Evolutionary conservation across 2,329 filamentous ascomycete genomes (phyloP).

Genomic region (Cordyceps militaris): DNA sequence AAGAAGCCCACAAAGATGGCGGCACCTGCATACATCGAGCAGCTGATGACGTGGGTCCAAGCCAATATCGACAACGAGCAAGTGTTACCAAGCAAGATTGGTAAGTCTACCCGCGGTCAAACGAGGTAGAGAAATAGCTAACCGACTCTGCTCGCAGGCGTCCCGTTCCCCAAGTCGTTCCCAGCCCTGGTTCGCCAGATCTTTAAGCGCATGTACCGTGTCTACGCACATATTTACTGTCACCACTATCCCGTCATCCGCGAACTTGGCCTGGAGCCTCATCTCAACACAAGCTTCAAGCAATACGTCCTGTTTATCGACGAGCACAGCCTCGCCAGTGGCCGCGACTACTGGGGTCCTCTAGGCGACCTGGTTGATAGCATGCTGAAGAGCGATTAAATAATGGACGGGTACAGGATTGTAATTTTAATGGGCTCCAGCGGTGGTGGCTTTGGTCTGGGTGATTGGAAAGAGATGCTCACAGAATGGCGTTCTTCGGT

Average conservation of each 20-base stretch:
- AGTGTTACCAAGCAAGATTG: constrained; percentile 90
- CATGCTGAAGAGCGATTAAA: constrained; percentile 87
- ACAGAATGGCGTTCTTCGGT: constrained; percentile 7
- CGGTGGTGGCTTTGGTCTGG: background rate
- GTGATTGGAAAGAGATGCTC: background rate
- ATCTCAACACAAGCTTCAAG: constrained; percentile 99
- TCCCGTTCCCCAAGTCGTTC: constrained; percentile 92
- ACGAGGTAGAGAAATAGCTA: background rate
- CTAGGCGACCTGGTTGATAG: constrained; percentile 93
- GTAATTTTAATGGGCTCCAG: background rate
- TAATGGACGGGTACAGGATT: background rate
- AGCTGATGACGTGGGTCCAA: constrained; percentile 96
- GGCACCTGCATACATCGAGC: constrained; percentile 94
- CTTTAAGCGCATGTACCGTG: constrained; percentile 97
- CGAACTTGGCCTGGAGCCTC: constrained; percentile 89
- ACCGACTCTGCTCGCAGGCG: constrained; percentile 46
- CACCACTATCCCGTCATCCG: constrained; percentile 97
- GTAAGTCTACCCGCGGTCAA: constrained; percentile 31
- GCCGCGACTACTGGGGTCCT: constrained; percentile 96
- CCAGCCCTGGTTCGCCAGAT: constrained; percentile 83
- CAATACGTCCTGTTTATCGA: constrained; percentile 98
- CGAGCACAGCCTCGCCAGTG: constrained; percentile 85
- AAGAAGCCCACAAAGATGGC: constrained; percentile 97
- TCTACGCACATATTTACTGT: constrained; percentile 99
- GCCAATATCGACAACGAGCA: constrained; percentile 91